These are phyloP conservation scores for Trichoderma harzianum DNA, from an alignment of 2,329 filamentous ascomycete species.

Conservation along the genomic window DNA sequence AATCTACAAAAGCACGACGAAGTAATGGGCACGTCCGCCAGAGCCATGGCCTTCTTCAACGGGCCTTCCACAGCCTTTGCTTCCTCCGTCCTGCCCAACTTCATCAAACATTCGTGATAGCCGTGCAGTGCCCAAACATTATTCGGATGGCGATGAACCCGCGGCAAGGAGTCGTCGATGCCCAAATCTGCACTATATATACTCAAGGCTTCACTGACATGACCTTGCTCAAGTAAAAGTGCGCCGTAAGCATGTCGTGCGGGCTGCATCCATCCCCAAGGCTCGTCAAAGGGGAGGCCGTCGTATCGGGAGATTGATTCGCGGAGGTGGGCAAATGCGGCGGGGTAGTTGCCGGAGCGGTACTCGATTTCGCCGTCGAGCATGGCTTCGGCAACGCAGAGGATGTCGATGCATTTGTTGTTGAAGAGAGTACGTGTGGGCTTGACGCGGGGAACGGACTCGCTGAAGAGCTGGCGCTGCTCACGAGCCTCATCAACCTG, in stretches of 20 bases:
- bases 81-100: constrained; percentile 42
- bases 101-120: constrained; percentile 65
- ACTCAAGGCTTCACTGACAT: constrained; percentile 51
- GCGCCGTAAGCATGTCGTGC: constrained; percentile 68
- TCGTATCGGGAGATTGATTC: constrained; percentile 60
- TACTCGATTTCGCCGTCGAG: constrained; percentile 73
- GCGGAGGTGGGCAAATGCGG: constrained; percentile 58
- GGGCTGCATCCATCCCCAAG: constrained; percentile 79
- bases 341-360: constrained; percentile 54
- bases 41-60: constrained; percentile 49
- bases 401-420: constrained; percentile 50
- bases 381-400: constrained; percentile 63
- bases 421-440: constrained; percentile 51
- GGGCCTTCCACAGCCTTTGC: constrained; percentile 38
- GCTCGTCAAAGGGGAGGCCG: constrained; percentile 65
- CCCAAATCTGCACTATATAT: constrained; percentile 63
- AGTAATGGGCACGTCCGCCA: constrained; percentile 58
- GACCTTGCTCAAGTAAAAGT: constrained; percentile 63
- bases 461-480: constrained; percentile 49
- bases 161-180: constrained; percentile 55
- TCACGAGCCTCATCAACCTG: constrained; percentile 52
- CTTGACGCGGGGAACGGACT: constrained; percentile 52
- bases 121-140: constrained; percentile 76
- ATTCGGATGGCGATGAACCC: constrained; percentile 64
- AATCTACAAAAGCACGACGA: constrained; percentile 31